A percentile compares a stretch with the other conserved stretches of the same genome.
Evolutionary conservation across 2,329 filamentous ascomycete species (phyloP).

Genomic region (Arthrobotrys musiformis): DNA sequence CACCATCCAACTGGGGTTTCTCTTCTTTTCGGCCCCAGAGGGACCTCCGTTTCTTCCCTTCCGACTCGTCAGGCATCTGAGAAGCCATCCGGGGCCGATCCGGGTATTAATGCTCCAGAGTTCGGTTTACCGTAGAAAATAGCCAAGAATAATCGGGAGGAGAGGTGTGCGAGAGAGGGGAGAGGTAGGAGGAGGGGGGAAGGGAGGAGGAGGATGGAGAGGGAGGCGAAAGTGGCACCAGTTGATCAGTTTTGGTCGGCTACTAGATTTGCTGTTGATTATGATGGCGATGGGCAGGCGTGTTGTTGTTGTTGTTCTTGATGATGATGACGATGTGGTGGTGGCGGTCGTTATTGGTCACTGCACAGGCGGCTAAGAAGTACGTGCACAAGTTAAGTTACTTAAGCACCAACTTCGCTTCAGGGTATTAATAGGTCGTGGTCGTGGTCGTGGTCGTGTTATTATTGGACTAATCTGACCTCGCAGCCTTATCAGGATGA

Average conservation of each 20-base stretch:
- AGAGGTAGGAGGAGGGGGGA: neutral
- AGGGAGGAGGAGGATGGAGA: too few species aligned
- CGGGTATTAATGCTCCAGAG: conserved; percentile 12
- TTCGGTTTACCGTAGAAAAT: neutral
- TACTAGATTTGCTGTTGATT: too few species aligned
- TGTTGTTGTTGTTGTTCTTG: too few species aligned
- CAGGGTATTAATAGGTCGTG: neutral
- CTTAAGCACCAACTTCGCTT: too few species aligned
- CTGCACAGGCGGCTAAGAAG: neutral
- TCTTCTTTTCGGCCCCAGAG: conserved; percentile 45
- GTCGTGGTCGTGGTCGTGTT: neutral
- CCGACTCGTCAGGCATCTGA: conserved; percentile 17
- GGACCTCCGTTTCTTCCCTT: conserved; percentile 53
- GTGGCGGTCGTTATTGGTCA: conserved; percentile 9
- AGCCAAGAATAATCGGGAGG: too few species aligned
- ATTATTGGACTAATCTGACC: neutral
- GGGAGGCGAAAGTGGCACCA: too few species aligned
- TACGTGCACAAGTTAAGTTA: too few species aligned
- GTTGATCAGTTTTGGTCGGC: too few species aligned
- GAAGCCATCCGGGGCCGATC: conserved; percentile 46
- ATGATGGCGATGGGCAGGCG: too few species aligned
- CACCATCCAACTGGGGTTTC: conserved; percentile 27
- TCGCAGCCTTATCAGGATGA: neutral
- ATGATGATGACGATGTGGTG: too few species aligned
- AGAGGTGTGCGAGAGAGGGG: neutral